Evolutionary conservation across 139 green algal species (phyloP).

Genomic region (Choricystis sp.): DNA sequence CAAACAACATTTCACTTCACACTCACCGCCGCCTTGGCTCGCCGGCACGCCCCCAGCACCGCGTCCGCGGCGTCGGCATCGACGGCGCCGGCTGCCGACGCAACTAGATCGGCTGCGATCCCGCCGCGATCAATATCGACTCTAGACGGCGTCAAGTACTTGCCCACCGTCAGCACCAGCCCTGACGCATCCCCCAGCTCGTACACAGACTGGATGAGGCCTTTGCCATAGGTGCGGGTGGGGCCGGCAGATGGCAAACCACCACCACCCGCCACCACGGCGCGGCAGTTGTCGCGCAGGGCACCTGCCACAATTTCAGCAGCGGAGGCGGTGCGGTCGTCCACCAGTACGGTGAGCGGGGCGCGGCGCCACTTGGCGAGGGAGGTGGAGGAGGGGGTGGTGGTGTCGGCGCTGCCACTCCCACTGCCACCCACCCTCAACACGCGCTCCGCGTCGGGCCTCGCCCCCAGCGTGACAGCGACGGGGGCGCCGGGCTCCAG

Average conservation of each 20-base stretch:
- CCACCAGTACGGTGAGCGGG: constrained; percentile 65
- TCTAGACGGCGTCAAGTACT: constrained; percentile 76
- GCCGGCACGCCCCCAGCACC: neutral
- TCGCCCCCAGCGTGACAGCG: constrained; percentile 14
- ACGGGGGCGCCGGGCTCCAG: constrained; percentile 27
- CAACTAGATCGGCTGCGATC: constrained; percentile 44
- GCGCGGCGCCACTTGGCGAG: constrained; percentile 10
- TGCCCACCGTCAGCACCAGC: constrained; percentile 82
- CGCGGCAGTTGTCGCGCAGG: constrained; percentile 90
- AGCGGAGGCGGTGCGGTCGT: constrained; percentile 69
- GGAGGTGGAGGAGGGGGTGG: constrained; percentile 10
- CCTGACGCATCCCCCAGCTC: constrained; percentile 77
- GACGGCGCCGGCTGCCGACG: too few relatives aligned
- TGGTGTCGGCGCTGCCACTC: constrained; percentile 32
- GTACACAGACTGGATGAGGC: constrained; percentile 93
- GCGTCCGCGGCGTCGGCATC: neutral
- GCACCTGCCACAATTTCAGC: constrained; percentile 81
- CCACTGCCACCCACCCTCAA: constrained; percentile 66
- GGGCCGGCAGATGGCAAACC: too few relatives aligned
- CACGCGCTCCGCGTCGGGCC: constrained; percentile 13
- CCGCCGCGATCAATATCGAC: constrained; percentile 54
- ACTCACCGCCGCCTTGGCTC: too few relatives aligned
- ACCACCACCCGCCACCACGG: constrained; percentile 62
- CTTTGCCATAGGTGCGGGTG: constrained; percentile 80
- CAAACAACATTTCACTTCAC: too few relatives aligned